Evolutionary conservation across 306 rosid genomes (phyloP).

Genomic region (Quercus dentata): DNA sequence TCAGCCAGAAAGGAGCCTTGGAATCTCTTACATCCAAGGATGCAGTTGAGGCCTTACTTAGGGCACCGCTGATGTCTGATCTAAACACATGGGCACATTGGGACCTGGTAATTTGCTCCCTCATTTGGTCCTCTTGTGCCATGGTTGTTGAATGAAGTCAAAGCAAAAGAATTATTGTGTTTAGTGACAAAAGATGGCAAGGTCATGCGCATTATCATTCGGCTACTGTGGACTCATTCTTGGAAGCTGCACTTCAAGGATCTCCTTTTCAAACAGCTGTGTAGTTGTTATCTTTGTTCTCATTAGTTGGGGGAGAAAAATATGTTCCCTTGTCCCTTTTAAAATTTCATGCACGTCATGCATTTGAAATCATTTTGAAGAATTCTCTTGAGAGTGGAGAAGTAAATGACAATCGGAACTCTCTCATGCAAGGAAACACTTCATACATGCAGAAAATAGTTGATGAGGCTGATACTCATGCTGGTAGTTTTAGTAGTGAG

Average conservation of each 20-base stretch:
- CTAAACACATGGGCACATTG: constrained; percentile 89
- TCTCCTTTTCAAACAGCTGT: constrained; percentile 78
- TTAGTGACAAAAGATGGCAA: constrained; percentile 80
- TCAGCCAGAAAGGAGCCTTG: constrained; percentile 22
- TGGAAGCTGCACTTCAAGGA: constrained; percentile 76
- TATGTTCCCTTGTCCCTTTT: constrained; percentile 67
- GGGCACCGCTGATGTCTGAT: constrained; percentile 83
- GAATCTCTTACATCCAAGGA: constrained; percentile 47
- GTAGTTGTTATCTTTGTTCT: constrained; percentile 57
- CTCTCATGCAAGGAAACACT: constrained; percentile 33
- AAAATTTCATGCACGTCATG: constrained; percentile 59
- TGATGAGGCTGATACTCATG: constrained; percentile 21
- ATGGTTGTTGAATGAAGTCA: constrained; percentile 74
- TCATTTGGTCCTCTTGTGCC: constrained; percentile 74
- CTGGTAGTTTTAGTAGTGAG: constrained; percentile 30
- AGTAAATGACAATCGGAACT: constrained; percentile 26
- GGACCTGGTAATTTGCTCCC: constrained; percentile 80
- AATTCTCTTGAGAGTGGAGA: constrained; percentile 47
- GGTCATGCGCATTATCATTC: constrained; percentile 67
- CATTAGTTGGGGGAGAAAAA: constrained; percentile 73
- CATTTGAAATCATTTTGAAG: constrained; percentile 66
- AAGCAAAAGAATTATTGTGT: constrained; percentile 62
- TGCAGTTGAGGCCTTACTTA: constrained; percentile 63
- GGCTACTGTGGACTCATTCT: constrained; percentile 73
- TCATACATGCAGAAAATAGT: constrained; percentile 11